Percentiles rank a stretch among this genome's conserved stretches.
Evolutionary conservation across 1,139 yeast species (phyloP).

Genomic region (Suhomyces atakaporum): DNA sequence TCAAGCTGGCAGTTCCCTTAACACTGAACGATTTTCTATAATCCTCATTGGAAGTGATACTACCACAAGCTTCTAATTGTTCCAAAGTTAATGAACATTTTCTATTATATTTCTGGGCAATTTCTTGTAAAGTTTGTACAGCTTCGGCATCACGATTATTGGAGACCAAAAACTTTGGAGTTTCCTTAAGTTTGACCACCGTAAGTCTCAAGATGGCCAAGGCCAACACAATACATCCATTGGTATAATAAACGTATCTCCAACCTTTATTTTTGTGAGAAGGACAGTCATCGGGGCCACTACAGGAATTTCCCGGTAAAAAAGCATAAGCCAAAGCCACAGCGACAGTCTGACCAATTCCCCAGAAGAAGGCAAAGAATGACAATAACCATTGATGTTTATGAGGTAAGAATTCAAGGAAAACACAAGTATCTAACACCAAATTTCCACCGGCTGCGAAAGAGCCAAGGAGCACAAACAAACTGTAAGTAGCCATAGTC

Average conservation of each 20-base stretch:
- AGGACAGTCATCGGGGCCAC: conserved; percentile 31
- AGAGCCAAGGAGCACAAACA: conserved; percentile 26
- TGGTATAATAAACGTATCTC: conserved; percentile 39
- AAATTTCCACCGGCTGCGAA: conserved; percentile 35
- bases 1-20: conserved; percentile 17
- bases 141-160: conserved; percentile 39
- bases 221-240: conserved; percentile 33
- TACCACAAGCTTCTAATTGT: conserved; percentile 31
- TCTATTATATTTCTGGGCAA: conserved; percentile 33
- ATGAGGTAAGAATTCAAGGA: conserved; percentile 31
- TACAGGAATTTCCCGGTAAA: conserved; percentile 32
- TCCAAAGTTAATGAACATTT: conserved; percentile 32
- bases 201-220: conserved; percentile 36
- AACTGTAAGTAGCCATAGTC: conserved; percentile 30
- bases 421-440: conserved; percentile 33
- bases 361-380: conserved; percentile 41
- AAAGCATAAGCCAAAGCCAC: conserved; percentile 36
- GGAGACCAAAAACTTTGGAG: conserved; percentile 38
- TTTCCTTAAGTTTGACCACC: conserved; percentile 31
- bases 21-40: conserved; percentile 18
- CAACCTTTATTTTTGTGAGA: conserved; percentile 35
- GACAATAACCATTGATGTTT: conserved; percentile 38
- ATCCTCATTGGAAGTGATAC: conserved; percentile 21
- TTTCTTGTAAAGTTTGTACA: conserved; percentile 26
- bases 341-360: conserved; percentile 37